Base-by-base conservation (phyloP, 1,139 yeast species). In the Pneumocystis sp. region DNA sequence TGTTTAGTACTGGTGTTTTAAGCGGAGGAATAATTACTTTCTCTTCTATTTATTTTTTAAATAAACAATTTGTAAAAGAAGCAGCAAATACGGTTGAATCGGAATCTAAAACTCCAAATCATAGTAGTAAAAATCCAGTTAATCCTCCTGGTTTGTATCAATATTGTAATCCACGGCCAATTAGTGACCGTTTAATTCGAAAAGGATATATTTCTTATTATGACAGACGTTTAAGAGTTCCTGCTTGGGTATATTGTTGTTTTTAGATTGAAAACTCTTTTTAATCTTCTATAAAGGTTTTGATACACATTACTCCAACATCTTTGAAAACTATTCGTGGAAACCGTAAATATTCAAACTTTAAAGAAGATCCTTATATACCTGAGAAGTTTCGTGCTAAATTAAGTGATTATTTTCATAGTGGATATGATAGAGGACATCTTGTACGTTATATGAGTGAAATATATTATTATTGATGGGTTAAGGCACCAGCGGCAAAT, bases 351-450 rank as follows among this genome's bases (percentile, higher is more conserved):
- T 85, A 85, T 70, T 86, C 96, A 3, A 81, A 86, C 5, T 93
- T 93, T 77, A 84, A 79, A 72, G 97, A 93, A 79, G 97, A 95
- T 74, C 95, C 87, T 73, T 72, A 75, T n/a, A 83, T 95, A 56
- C 98, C 98, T 0, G 76, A 77, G 50, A 81, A 80, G 71, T 93
- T 89, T 74, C 80, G 97, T 70, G 90, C 86, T 2, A 79, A 81
- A 66, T 79, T 93, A 67, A 80, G 85, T 68, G 97, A 95, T 76
- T 93, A 87, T 75, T 91, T 91, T 79, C 83, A 97, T 70, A 86
- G 95, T 63, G 99, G 99, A 0, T 93, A 89, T 75, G 99, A 93
- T 74, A 79, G 98, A 70, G 99, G 99, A 2, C 99, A 93, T 75
- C 68, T 68, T 66, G 71, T 64, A 5, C 12, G n/a, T 15, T 21